Percentiles rank a stretch among this genome's conserved stretches.
Evolutionary conservation across 257 asterid genomes (phyloP).

Genomic region (Leonotis leonurus): DNA sequence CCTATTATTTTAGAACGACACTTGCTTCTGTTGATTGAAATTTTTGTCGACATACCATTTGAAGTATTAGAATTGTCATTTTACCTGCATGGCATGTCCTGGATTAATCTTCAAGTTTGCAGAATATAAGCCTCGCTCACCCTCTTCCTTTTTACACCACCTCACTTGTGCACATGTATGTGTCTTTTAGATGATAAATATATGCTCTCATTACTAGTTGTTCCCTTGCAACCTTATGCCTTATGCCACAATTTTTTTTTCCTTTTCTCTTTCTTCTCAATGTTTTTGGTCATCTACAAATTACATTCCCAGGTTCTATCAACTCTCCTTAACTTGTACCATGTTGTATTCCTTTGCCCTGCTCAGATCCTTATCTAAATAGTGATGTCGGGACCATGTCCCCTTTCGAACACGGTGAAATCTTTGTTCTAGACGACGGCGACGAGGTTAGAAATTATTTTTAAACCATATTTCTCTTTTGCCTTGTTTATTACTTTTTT

Average conservation of each 20-base stretch:
- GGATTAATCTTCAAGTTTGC: neutral
- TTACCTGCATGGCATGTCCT: conserved; percentile 15
- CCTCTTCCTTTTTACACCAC: conserved; percentile 2
- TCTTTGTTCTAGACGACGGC: conserved; percentile 86
- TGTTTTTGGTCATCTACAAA: neutral
- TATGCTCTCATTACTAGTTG: neutral
- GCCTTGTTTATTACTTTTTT: neutral
- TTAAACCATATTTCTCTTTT: neutral
- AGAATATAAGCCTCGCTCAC: neutral
- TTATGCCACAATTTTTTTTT: neutral
- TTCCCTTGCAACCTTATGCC: neutral
- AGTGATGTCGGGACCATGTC: conserved; percentile 98
- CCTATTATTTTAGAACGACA: conserved; percentile 5
- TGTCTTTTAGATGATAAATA: no score
- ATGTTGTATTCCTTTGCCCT: neutral
- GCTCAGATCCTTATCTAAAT: conserved; percentile 86
- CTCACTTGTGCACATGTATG: neutral
- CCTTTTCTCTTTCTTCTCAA: neutral
- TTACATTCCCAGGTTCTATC: conserved; percentile 1
- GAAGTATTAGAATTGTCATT: conserved; percentile 2
- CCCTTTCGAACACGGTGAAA: conserved; percentile 96
- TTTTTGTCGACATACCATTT: conserved; percentile 11
- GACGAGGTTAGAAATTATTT: conserved; percentile 68
- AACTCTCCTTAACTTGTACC: neutral
- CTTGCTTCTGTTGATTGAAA: conserved; percentile 15